Conservation (phyloP, 2,329 filamentous ascomycete species). For the Juglanconis sp. region DNA sequence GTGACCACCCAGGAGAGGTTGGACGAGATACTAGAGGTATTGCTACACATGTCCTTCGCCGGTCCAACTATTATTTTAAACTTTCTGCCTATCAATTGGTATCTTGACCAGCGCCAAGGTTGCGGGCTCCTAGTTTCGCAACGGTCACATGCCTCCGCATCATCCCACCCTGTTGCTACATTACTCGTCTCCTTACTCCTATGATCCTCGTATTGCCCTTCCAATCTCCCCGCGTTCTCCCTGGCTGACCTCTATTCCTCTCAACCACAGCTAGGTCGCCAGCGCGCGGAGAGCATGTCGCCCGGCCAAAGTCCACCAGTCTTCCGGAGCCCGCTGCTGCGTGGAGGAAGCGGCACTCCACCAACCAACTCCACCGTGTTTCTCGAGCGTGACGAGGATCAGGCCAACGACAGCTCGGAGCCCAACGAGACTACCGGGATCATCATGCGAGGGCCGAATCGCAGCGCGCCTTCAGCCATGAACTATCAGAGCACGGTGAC, state of each 20-base stretch:
- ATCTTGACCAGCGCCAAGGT: not conserved
- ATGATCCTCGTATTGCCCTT: not conserved
- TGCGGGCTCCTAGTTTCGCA: not conserved
- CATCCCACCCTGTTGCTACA: not conserved
- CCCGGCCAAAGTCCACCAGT: constrained; percentile 11
- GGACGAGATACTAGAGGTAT: constrained; percentile 31
- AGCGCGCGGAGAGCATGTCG: constrained; percentile 19
- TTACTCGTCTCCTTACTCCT: not conserved
- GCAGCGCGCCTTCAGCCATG: constrained; percentile 4
- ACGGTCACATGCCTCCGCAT: constrained; percentile 5
- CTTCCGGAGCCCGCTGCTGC: constrained; percentile 2
- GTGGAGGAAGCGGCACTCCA: not conserved
- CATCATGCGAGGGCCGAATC: not conserved
- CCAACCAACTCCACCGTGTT: not conserved
- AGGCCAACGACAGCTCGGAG: not conserved
- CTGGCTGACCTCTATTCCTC: not conserved
- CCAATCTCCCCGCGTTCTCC: not conserved
- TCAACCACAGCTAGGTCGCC: constrained; percentile 8
- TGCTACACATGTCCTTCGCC: not conserved
- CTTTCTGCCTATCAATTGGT: not conserved
- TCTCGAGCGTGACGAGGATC: not conserved
- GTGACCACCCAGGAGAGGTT: constrained; percentile 30
- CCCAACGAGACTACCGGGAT: constrained; percentile 16
- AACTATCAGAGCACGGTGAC: constrained; percentile 18
- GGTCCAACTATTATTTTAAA: not conserved